phyloP scores from a whole-genome alignment of 176 grass and related monocot genomes.

The Alloteropsis semialata region DNA sequence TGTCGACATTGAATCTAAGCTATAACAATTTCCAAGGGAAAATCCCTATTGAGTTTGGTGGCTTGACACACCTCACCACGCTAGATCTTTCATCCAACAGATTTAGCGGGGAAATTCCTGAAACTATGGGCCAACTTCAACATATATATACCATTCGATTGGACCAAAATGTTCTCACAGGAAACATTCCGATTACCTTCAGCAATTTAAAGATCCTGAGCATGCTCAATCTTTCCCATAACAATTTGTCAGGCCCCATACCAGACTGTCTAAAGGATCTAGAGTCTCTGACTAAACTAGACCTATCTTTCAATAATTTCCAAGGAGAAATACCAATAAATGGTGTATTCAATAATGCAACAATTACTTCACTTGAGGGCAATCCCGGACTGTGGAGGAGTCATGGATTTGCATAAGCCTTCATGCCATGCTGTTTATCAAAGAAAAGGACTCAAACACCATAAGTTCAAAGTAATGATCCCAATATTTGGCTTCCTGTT shows the following conservation, averaged over 20 bases:
- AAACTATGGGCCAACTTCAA: background rate
- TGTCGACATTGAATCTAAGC: background rate
- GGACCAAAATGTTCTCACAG: constrained; percentile 39
- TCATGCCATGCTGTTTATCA: background rate
- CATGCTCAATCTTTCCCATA: constrained; percentile 42
- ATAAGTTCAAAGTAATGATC: background rate
- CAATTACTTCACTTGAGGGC: accelerated
- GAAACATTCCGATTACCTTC: constrained; percentile 1
- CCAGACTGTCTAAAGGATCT: constrained; percentile 10
- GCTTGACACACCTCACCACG: background rate
- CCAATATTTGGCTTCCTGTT: constrained; percentile 2
- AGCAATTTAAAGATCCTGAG: constrained; percentile 15
- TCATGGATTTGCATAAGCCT: background rate
- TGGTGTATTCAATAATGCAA: background rate
- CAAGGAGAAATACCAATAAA: background rate
- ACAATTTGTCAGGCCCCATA: constrained; percentile 39
- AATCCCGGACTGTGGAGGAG: constrained; percentile 7
- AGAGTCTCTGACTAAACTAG: background rate
- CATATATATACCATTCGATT: constrained; percentile 1
- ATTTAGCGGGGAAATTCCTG: constrained; percentile 25
- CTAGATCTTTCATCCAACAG: constrained; percentile 33
- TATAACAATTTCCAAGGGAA: background rate
- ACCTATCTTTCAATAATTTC: constrained; percentile 22
- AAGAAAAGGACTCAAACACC: background rate
- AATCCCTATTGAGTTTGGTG: constrained; percentile 20